phyloP scores from a whole-genome alignment of 345 rosid species.

The Mallotus nudiflorus region DNA sequence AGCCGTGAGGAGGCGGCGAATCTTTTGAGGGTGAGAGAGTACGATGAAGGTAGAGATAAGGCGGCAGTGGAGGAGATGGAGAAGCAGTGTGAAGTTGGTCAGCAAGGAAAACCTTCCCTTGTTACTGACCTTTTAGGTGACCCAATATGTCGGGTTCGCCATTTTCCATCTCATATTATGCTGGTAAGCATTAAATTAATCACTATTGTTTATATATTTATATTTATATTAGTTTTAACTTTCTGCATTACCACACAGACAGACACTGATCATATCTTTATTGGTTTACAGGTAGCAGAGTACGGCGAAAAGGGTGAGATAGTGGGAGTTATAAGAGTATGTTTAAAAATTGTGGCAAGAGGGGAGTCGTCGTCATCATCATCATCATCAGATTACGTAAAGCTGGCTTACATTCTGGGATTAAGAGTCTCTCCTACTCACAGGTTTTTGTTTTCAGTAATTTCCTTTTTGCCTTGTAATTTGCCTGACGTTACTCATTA shows the following conservation, averaged over 20 bases:
- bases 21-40: constrained; percentile 61
- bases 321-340: constrained; percentile 69
- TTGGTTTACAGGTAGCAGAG: constrained; percentile 60
- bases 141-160: constrained; percentile 70
- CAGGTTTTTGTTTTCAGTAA: constrained; percentile 36
- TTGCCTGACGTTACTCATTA: too few relatives aligned
- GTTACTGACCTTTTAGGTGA: constrained; percentile 78
- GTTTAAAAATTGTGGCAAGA: constrained; percentile 58
- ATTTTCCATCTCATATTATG: constrained; percentile 55
- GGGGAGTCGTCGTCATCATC: too few relatives aligned
- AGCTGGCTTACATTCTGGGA: constrained; percentile 63
- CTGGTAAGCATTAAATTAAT: constrained; percentile 49
- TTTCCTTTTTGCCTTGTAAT: background rate
- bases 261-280: too few relatives aligned
- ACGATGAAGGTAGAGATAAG: constrained; percentile 57
- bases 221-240: too few relatives aligned
- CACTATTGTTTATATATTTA: too few relatives aligned
- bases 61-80: constrained; percentile 65
- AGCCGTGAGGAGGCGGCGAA: background rate
- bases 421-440: constrained; percentile 67
- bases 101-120: constrained; percentile 49
- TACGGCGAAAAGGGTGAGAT: constrained; percentile 49
- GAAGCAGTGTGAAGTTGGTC: constrained; percentile 54
- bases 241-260: too few relatives aligned
- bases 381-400: constrained; percentile 40